A percentile compares a stretch with the other conserved stretches of the same genome.
Evolutionary conservation across 1,284 basidiomycete genomes (phyloP).

Genomic region (Sporisorium reilianum): DNA sequence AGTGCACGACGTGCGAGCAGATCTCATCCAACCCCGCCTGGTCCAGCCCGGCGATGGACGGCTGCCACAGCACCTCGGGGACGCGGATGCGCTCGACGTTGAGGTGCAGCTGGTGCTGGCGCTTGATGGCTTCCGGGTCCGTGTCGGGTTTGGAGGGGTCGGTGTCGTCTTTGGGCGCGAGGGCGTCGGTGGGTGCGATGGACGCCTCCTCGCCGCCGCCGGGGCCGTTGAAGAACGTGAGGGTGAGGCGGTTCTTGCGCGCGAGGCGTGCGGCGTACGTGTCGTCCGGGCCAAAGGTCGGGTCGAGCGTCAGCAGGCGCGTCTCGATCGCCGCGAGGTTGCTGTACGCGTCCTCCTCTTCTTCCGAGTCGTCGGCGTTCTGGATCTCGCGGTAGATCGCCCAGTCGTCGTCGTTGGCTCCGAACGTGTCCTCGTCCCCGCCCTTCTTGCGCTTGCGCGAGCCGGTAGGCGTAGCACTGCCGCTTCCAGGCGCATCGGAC

Average conservation of each 20-base stretch:
- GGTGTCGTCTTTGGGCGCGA: slow-evolving; percentile 51
- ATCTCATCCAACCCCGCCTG: slow-evolving; percentile 93
- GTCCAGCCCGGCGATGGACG: slow-evolving; percentile 92
- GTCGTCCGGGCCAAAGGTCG: slow-evolving; percentile 81
- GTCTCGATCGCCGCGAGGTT: slow-evolving; percentile 82
- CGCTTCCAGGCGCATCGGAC: slow-evolving; percentile 72
- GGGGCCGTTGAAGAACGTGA: slow-evolving; percentile 78
- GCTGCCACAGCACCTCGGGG: slow-evolving; percentile 93
- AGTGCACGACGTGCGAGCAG: slow-evolving; percentile 84
- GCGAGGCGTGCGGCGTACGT: slow-evolving; percentile 84
- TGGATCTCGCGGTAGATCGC: slow-evolving; percentile 97
- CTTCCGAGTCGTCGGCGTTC: slow-evolving; percentile 86
- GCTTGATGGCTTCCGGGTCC: slow-evolving; percentile 73
- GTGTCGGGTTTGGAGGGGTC: slow-evolving; percentile 72
- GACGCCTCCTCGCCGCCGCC: slow-evolving; percentile 46
- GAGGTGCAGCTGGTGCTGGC: slow-evolving; percentile 82
- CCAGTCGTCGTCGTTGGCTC: slow-evolving; percentile 96
- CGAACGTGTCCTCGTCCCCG: slow-evolving; percentile 87
- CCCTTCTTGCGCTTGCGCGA: slow-evolving; percentile 54
- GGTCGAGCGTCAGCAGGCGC: slow-evolving; percentile 85
- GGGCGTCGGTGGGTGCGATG: slow-evolving; percentile 19
- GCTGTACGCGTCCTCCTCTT: slow-evolving; percentile 90
- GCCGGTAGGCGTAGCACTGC: slow-evolving; percentile 37
- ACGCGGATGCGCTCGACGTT: slow-evolving; percentile 94
- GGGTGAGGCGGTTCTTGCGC: slow-evolving; percentile 83